phyloP scores from a whole-genome alignment of 169 alveolate species.

The Cryptosporidium ubiquitum region DNA sequence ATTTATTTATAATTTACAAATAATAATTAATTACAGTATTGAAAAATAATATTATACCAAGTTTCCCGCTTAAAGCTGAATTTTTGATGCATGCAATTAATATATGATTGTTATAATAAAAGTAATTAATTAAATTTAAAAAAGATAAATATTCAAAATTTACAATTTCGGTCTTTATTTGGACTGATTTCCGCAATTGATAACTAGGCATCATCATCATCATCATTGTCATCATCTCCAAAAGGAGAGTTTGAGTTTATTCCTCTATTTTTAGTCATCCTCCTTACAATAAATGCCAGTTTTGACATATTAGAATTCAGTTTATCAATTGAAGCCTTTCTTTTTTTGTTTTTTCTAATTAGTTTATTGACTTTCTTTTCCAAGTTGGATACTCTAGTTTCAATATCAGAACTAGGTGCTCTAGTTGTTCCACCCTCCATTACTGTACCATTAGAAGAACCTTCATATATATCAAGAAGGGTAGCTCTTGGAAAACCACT shows the following conservation, averaged over 20 bases:
- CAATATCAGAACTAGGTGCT: not conserved
- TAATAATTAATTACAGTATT: not conserved
- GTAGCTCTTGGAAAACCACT: slow-evolving; percentile 13
- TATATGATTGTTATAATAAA: not conserved
- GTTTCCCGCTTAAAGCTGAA: not conserved
- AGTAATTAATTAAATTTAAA: not conserved
- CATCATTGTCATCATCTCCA: not conserved
- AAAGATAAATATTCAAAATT: not conserved
- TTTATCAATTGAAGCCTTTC: not conserved
- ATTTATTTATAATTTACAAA: too few species aligned
- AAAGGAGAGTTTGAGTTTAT: too few species aligned
- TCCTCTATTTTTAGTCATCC: not conserved
- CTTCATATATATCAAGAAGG: not conserved
- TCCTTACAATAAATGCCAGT: not conserved
- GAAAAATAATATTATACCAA: not conserved
- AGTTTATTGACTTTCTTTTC: not conserved
- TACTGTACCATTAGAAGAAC: not conserved
- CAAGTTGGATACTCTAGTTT: not conserved
- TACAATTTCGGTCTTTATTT: not conserved
- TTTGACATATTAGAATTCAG: not conserved
- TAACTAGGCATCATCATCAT: not conserved
- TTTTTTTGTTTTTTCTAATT: not conserved
- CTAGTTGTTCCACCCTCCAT: not conserved
- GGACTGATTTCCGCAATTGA: not conserved
- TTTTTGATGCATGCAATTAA: not conserved